A percentile compares a stretch with the other conserved stretches of the same genome.
phyloP scores from a whole-genome alignment of 2,329 filamentous ascomycete genomes.

The Paecilomyces niveus region DNA sequence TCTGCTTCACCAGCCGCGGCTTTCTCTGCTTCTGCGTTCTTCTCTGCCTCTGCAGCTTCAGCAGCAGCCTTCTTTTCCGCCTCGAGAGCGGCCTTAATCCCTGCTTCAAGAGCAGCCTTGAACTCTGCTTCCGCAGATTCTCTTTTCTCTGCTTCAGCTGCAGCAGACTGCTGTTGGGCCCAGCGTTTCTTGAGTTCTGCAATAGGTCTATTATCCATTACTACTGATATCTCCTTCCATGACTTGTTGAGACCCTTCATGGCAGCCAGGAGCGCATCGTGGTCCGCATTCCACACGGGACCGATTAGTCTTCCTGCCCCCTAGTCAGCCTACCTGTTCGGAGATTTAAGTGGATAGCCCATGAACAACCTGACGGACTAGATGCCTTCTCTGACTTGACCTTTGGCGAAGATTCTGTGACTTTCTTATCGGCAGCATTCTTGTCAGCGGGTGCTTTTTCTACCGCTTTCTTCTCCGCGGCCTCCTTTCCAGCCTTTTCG shows the following conservation, averaged over 20 bases:
- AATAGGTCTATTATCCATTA: conserved; percentile 15
- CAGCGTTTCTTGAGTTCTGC: conserved; percentile 18
- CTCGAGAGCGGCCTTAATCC: not conserved
- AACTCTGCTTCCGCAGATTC: not conserved
- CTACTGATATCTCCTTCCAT: conserved; percentile 17
- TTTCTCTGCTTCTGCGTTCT: not conserved
- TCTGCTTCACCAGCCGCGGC: not conserved
- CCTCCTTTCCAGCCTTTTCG: not conserved
- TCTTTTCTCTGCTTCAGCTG: not conserved
- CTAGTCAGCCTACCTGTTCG: not conserved
- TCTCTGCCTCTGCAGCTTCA: conserved; percentile 3
- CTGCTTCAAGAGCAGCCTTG: conserved; percentile 1
- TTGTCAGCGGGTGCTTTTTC: not conserved
- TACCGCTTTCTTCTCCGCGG: not conserved
- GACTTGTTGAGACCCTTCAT: conserved; percentile 12
- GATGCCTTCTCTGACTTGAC: not conserved
- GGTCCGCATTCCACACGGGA: conserved; percentile 13
- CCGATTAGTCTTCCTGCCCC: not conserved
- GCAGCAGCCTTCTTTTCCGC: conserved; percentile 1
- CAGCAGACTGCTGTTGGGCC: not conserved
- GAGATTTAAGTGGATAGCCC: not conserved
- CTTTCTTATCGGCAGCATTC: not conserved
- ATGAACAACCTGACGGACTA: not conserved
- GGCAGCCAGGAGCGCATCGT: conserved; percentile 12
- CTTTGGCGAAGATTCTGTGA: not conserved